Percentiles rank a stretch among this genome's conserved stretches.
Conservation (phyloP, 2,329 filamentous ascomycete species). For the Fusarium equiseti region DNA sequence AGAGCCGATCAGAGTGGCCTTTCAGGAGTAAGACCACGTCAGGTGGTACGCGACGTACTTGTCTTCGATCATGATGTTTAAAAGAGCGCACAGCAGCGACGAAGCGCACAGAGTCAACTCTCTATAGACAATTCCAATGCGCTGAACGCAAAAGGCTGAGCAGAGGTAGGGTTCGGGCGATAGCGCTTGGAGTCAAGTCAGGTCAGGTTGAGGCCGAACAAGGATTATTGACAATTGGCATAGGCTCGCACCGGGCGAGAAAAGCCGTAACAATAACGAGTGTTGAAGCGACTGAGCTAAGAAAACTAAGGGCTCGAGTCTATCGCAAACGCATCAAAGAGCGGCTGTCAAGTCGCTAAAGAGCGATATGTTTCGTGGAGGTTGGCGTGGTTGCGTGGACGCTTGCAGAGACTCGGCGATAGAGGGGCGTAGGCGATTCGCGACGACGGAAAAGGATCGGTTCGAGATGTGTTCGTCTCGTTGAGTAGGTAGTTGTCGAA, state of each 20-base stretch:
- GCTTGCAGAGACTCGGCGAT: constrained; percentile 12
- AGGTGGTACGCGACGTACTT: constrained; percentile 50
- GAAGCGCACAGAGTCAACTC: constrained; percentile 23
- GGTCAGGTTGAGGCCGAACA: constrained; percentile 8
- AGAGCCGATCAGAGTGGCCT: constrained; percentile 8
- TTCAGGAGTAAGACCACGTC: constrained; percentile 13
- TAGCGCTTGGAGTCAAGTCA: constrained; percentile 21
- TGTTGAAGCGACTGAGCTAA: constrained; percentile 13
- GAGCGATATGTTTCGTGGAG: constrained; percentile 6
- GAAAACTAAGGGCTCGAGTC: constrained; percentile 3
- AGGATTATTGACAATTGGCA: constrained; percentile 29
- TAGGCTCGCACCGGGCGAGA: constrained; percentile 46
- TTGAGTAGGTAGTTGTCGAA: constrained; percentile 22
- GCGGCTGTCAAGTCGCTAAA: constrained; percentile 1
- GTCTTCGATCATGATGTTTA: constrained; percentile 53
- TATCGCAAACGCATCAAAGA: constrained; percentile 44
- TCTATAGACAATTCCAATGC: constrained; percentile 20
- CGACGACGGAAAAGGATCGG: constrained; percentile 31
- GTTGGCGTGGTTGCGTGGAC: constrained; percentile 18
- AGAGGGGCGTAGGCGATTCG: constrained; percentile 29
- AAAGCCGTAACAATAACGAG: constrained; percentile 34
- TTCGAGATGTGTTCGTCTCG: constrained; percentile 27
- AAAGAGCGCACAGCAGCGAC: constrained; percentile 38
- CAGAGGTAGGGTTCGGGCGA: constrained; percentile 1
- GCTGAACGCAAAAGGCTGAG: constrained; percentile 14